These are phyloP conservation scores for Aspergillus bridgeri DNA, from an alignment of 495 filamentous ascomycete species.

Conservation along the genomic window DNA sequence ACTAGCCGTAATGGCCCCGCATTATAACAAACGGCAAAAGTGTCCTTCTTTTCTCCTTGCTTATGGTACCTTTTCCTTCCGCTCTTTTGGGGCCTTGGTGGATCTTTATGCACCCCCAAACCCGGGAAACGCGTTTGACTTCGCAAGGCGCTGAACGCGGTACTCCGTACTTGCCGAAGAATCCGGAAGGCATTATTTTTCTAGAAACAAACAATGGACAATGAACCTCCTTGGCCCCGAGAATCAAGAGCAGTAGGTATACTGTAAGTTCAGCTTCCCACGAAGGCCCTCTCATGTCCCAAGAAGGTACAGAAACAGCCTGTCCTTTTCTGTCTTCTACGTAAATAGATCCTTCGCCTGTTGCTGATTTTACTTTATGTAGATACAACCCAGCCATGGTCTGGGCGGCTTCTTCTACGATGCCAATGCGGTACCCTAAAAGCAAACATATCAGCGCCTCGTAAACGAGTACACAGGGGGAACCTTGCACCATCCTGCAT, in stretches of 20 bases:
- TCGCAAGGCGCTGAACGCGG: neutral
- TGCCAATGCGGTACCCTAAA: neutral
- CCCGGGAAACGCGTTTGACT: neutral
- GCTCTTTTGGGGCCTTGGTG: neutral
- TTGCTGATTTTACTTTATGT: neutral
- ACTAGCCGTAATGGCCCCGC: neutral
- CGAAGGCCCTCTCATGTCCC: too few species aligned
- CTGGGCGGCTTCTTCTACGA: neutral
- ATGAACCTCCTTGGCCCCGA: neutral
- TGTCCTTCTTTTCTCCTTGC: neutral
- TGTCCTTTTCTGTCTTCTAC: neutral
- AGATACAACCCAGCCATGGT: neutral
- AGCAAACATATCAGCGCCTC: neutral
- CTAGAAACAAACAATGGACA: neutral
- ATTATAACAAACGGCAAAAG: neutral
- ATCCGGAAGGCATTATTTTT: neutral
- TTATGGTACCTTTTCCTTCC: neutral
- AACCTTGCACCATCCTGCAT: neutral
- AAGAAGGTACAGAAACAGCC: too few species aligned
- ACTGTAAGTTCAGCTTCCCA: neutral
- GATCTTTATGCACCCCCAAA: neutral
- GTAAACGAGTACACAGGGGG: neutral
- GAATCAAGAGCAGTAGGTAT: neutral
- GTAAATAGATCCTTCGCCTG: neutral
- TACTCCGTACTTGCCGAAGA: neutral